phyloP scores from a whole-genome alignment of 208 protist genomes.

The Polymyxa betae region DNA sequence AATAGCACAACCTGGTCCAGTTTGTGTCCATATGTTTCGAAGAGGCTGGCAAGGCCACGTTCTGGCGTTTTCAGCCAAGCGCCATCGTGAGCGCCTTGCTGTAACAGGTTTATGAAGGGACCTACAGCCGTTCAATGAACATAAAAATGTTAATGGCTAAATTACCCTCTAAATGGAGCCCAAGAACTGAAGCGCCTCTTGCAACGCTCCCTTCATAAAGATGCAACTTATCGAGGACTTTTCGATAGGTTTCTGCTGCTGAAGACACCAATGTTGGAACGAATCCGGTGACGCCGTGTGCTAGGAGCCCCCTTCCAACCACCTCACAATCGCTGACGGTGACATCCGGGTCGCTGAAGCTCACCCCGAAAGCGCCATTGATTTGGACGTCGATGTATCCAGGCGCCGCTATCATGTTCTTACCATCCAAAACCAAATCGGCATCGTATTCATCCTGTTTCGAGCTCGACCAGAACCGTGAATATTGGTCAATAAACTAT shows the following conservation, averaged over 20 bases:
- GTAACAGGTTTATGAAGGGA: conserved; percentile 1
- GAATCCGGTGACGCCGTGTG: conserved; percentile 55
- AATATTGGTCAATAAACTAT: conserved; percentile 36
- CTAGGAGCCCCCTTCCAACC: neutral
- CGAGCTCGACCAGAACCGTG: neutral
- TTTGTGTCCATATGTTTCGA: neutral
- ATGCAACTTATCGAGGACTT: neutral
- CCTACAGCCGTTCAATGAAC: neutral
- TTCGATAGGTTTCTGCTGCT: neutral
- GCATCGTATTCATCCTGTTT: neutral
- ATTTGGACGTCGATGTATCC: conserved; percentile 59
- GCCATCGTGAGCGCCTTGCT: neutral
- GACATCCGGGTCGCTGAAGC: conserved; percentile 28
- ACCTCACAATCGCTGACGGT: neutral
- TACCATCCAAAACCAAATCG: conserved; percentile 25
- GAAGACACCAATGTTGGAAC: conserved; percentile 54
- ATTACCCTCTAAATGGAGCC: conserved; percentile 53
- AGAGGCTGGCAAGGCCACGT: neutral
- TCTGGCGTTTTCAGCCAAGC: neutral
- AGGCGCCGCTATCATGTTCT: conserved; percentile 22
- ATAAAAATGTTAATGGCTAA: neutral
- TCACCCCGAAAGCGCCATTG: conserved; percentile 17
- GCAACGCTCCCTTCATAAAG: neutral
- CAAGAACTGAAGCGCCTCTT: conserved; percentile 54
- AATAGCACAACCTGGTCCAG: neutral